phyloP scores from a whole-genome alignment of 257 asterid species.

The Striga asiatica region DNA sequence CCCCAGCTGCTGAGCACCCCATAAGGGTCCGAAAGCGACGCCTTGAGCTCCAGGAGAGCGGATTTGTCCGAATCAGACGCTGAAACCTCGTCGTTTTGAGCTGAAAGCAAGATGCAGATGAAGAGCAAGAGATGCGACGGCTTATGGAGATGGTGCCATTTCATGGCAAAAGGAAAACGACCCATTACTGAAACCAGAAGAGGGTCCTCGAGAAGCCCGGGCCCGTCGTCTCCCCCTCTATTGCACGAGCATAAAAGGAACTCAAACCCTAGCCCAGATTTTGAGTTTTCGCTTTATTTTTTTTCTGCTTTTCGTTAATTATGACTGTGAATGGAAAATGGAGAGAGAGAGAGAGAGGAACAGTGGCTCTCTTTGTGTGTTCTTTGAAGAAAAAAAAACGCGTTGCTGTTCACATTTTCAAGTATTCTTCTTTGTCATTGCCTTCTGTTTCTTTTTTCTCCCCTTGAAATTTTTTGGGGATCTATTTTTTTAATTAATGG shows the following conservation, averaged over 20 bases:
- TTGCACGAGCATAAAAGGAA: conserved; percentile 10
- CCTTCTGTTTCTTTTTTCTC: background rate
- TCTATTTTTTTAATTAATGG: background rate
- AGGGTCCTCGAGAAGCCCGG: conserved; percentile 43
- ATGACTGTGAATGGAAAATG: conserved; percentile 18
- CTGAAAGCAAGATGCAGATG: conserved; percentile 33
- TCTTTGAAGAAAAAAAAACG: conserved; percentile 36
- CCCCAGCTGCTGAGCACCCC: conserved; percentile 62
- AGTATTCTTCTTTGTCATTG: conserved; percentile 10
- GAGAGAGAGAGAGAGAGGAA: conserved; percentile 19
- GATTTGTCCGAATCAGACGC: conserved; percentile 65
- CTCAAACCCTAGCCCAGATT: conserved; percentile 45
- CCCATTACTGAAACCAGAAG: conserved; percentile 56
- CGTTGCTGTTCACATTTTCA: conserved; percentile 35
- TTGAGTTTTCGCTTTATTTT: conserved; percentile 17
- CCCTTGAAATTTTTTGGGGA: background rate
- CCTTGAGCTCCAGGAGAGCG: conserved; percentile 72
- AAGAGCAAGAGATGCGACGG: conserved; percentile 50
- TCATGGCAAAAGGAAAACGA: conserved; percentile 36
- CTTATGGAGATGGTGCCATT: conserved; percentile 43
- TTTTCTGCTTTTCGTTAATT: background rate
- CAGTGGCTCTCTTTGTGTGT: conserved; percentile 22
- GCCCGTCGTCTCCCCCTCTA: conserved; percentile 17
- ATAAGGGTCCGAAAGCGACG: conserved; percentile 51
- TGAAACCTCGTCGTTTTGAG: conserved; percentile 26